These are phyloP conservation scores for Hylodesmum podocarpum DNA, from an alignment of 306 rosid species.

Conservation along the genomic window DNA sequence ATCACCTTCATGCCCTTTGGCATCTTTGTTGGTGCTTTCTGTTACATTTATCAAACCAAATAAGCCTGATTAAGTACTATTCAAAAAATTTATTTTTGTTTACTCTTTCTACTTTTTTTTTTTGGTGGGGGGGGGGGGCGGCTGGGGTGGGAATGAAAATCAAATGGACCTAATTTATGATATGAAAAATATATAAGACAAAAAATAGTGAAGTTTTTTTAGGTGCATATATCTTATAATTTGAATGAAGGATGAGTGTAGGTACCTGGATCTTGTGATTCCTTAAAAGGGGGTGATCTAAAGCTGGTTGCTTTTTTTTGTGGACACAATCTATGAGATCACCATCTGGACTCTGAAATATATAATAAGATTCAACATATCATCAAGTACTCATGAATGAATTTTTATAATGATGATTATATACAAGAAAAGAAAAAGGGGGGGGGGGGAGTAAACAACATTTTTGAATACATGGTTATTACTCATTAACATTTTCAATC, in stretches of 20 bases:
- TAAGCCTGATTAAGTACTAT: no score
- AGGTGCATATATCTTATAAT: neutral
- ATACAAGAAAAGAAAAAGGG: neutral
- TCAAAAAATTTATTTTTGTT: no score
- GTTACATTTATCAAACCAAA: slow-evolving; percentile 21
- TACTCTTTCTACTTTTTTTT: no score
- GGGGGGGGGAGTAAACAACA: no score
- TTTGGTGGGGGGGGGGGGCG: no score
- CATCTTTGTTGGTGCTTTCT: slow-evolving; percentile 59
- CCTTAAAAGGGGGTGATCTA: slow-evolving; percentile 62
- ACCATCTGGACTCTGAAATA: slow-evolving; percentile 72
- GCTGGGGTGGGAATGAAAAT: no score
- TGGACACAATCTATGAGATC: slow-evolving; percentile 61
- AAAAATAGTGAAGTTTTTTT: neutral
- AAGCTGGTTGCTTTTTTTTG: slow-evolving; percentile 60
- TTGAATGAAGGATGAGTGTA: neutral
- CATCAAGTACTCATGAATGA: neutral
- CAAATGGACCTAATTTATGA: neutral
- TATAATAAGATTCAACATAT: neutral
- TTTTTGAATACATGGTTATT: neutral
- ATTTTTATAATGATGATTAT: neutral
- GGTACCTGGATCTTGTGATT: slow-evolving; percentile 74
- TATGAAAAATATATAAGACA: neutral
- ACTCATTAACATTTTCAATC: neutral
- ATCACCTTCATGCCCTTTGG: slow-evolving; percentile 43